Conservation (phyloP, 805 yeast species). For the Pichia phayaonensis region DNA sequence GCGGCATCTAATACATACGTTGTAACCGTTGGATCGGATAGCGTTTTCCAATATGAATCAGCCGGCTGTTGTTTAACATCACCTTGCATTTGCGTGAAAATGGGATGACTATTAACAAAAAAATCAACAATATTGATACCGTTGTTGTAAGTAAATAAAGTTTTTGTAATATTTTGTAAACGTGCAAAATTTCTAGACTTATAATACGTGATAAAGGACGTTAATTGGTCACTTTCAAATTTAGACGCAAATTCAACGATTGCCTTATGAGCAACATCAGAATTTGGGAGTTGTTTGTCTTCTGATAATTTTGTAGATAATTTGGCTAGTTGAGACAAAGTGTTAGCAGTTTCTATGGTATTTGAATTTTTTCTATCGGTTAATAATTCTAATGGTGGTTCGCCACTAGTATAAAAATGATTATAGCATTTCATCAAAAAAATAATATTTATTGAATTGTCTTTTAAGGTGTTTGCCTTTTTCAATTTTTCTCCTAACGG, state of each 20-base stretch:
- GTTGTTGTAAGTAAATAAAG: constrained; percentile 73
- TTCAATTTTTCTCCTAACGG: constrained; percentile 67
- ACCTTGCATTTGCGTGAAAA: constrained; percentile 44
- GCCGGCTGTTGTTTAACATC: constrained; percentile 12
- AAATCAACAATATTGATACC: constrained; percentile 77
- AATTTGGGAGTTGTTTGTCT: constrained; percentile 38
- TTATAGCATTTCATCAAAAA: constrained; percentile 71
- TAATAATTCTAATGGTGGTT: constrained; percentile 48
- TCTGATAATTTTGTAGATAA: constrained; percentile 59
- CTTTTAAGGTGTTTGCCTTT: constrained; percentile 62
- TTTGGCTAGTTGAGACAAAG: constrained; percentile 55
- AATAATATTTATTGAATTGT: constrained; percentile 63
- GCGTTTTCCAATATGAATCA: constrained; percentile 43
- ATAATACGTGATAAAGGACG: constrained; percentile 68
- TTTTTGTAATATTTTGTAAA: constrained; percentile 69
- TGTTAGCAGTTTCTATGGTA: constrained; percentile 49
- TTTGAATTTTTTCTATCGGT: constrained; percentile 23
- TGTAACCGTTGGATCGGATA: constrained; percentile 52
- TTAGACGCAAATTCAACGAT: constrained; percentile 68
- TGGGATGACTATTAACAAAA: constrained; percentile 72
- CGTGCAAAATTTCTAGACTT: constrained; percentile 57
- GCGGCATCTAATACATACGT: constrained; percentile 42
- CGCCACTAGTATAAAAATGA: constrained; percentile 56
- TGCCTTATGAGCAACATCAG: constrained; percentile 28
- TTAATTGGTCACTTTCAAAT: constrained; percentile 66